Base-by-base conservation (phyloP, 441 rosid genomes). In the Francoa sonchifolia region DNA sequence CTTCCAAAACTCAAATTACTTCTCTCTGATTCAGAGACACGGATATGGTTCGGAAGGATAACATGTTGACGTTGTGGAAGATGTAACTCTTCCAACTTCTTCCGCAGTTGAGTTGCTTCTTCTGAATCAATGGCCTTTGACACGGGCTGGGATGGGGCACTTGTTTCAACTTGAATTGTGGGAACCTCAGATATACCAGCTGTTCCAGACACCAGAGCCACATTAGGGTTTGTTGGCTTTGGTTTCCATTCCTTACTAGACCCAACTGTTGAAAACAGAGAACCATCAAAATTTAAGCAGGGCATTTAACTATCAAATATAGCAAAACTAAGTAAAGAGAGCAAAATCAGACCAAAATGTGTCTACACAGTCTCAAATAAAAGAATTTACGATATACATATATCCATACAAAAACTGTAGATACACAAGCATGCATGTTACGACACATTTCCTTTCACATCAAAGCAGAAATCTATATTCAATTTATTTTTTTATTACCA, bases 1-100 rank as follows among this genome's bases (percentile, higher is more conserved):
- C 95, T 88, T 69, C 97, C 97, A 67, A 88, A 88, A 70, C 90
- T 88, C 58, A 88, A 50, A 56, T 82, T 88, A 37, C 70, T 73
- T 60, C 90, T 77, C 64, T 81, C 86, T 61, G 94, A 77, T 60
- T 88, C 95, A 36, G 95, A 95, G 50, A 88, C 94, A 62, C 73
- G 88, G 39, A 88, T 88, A 54, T 84, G 94, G 58, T 72, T 68
- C 28, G 97, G 95, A 50, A 88, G 78, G 44, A 88, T 84, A 68
- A 88, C 97, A 67, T 82, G 83, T 50, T 75, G 87, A 9, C 82
- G 78, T 39, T 56, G 83, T 44, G 82, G 81, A 63, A 84, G 63
- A 60, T 62, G 83, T 55, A 84, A 50, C 46, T 72, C 81, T 66
- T 69, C 83, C 59, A 88, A 72, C 72, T 77, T 76, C 63, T 67